Percentiles rank a stretch among this genome's conserved stretches.
Conservation (phyloP, 2,329 filamentous ascomycete species). For the Stagonosporopsis chrysanthemi region DNA sequence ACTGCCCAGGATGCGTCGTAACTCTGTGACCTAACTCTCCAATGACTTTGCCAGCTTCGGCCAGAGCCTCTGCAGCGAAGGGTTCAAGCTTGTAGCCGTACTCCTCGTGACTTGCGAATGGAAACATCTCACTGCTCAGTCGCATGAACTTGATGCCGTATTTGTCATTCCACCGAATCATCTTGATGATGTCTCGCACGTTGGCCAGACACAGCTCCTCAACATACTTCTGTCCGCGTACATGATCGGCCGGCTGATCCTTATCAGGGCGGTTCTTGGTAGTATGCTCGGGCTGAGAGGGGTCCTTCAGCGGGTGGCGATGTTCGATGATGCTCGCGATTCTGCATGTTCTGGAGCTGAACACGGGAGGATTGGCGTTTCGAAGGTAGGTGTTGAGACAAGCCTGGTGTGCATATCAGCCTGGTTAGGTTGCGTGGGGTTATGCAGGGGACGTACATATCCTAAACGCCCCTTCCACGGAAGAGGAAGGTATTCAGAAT, state of each 20-base stretch:
- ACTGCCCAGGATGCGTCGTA: slow-evolving; percentile 88
- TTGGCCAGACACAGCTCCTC: slow-evolving; percentile 82
- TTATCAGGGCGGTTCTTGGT: slow-evolving; percentile 88
- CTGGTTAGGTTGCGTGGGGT: slow-evolving; percentile 25
- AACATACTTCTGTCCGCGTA: slow-evolving; percentile 74
- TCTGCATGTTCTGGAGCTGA: slow-evolving; percentile 88
- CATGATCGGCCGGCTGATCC: slow-evolving; percentile 69
- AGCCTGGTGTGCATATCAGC: slow-evolving; percentile 60
- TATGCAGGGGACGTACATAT: slow-evolving; percentile 68
- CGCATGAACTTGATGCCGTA: slow-evolving; percentile 93
- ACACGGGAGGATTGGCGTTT: slow-evolving; percentile 80
- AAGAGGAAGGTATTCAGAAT: slow-evolving; percentile 82
- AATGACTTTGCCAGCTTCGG: slow-evolving; percentile 77
- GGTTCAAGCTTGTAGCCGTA: slow-evolving; percentile 86
- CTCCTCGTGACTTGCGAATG: slow-evolving; percentile 87
- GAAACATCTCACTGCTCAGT: slow-evolving; percentile 95
- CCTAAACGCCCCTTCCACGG: slow-evolving; percentile 91
- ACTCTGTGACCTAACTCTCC: slow-evolving; percentile 82
- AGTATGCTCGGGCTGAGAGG: slow-evolving; percentile 76
- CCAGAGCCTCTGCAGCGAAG: slow-evolving; percentile 80
- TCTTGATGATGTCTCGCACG: slow-evolving; percentile 81
- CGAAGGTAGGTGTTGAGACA: slow-evolving; percentile 93
- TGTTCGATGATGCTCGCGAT: slow-evolving; percentile 91
- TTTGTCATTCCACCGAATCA: slow-evolving; percentile 89
- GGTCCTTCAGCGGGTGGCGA: slow-evolving; percentile 79